Evolutionary conservation across 495 filamentous ascomycete species (phyloP).

Genomic region (Hyaloscypha finlandica): DNA sequence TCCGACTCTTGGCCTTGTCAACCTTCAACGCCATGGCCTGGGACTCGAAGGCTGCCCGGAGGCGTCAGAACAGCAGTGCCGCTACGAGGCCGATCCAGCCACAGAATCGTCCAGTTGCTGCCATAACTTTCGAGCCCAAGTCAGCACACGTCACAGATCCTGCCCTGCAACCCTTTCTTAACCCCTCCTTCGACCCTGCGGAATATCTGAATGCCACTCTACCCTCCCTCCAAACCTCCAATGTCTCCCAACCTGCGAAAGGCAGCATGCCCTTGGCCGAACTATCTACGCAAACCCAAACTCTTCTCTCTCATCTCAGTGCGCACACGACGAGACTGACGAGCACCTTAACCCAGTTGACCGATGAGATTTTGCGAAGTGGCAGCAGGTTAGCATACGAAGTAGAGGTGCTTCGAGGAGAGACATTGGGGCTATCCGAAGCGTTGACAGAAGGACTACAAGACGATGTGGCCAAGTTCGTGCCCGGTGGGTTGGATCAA

Average conservation of each 20-base stretch:
- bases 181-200: slow-evolving; percentile 73
- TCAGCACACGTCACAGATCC: slow-evolving; percentile 62
- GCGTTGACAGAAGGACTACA: slow-evolving; percentile 69
- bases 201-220: slow-evolving; percentile 80
- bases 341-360: slow-evolving; percentile 80
- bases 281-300: slow-evolving; percentile 78
- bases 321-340: slow-evolving; percentile 84
- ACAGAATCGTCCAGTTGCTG: slow-evolving; percentile 8
- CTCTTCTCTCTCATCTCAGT: slow-evolving; percentile 80
- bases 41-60: slow-evolving; percentile 40
- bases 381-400: slow-evolving; percentile 88
- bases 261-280: slow-evolving; percentile 68
- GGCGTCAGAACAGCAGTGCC: slow-evolving; percentile 41
- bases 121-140: slow-evolving; percentile 37
- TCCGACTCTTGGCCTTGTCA: not conserved
- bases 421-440: slow-evolving; percentile 76
- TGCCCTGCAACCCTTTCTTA: slow-evolving; percentile 66
- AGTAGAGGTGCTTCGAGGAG: slow-evolving; percentile 88
- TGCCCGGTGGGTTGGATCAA: slow-evolving; percentile 51
- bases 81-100: slow-evolving; percentile 1
- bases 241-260: slow-evolving; percentile 38
- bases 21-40: slow-evolving; percentile 36
- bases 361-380: slow-evolving; percentile 90
- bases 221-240: slow-evolving; percentile 57
- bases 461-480: slow-evolving; percentile 69